A percentile compares a stretch with the other conserved stretches of the same genome.
These are phyloP conservation scores for Monilinia polystroma DNA, from an alignment of 2,329 filamentous ascomycete genomes.

Conservation along the genomic window DNA sequence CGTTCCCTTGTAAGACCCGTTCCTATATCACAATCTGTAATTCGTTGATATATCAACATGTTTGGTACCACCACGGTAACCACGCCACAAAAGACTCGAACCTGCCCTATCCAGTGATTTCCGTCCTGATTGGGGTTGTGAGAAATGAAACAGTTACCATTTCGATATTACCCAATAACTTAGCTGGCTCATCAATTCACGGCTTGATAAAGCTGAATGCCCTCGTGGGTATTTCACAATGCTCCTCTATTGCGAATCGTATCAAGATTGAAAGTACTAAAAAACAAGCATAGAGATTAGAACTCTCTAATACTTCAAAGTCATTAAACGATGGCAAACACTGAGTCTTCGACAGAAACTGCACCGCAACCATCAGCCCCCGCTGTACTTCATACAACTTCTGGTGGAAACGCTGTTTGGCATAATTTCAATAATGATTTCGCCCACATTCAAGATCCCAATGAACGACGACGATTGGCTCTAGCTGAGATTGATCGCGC, in stretches of 20 bases:
- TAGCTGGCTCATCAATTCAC: conserved; percentile 8
- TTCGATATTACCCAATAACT: conserved; percentile 2
- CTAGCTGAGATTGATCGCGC: conserved; percentile 81
- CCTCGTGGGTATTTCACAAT: conserved; percentile 2
- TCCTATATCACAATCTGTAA: neutral
- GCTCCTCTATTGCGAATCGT: neutral
- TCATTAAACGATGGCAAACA: neutral
- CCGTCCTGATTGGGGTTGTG: neutral
- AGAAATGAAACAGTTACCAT: neutral
- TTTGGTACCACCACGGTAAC: neutral
- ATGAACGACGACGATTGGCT: conserved; percentile 75
- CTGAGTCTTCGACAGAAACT: conserved; percentile 4
- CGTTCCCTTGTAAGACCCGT: neutral
- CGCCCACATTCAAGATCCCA: conserved; percentile 63
- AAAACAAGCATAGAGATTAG: conserved; percentile 7
- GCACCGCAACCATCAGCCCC: conserved; percentile 16
- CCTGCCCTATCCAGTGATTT: conserved; percentile 5
- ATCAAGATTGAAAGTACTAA: conserved; percentile 5
- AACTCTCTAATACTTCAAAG: neutral
- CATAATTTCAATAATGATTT: conserved; percentile 79
- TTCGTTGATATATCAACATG: conserved; percentile 16
- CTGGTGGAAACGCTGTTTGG: conserved; percentile 68
- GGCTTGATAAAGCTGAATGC: conserved; percentile 16
- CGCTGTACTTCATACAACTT: conserved; percentile 43
- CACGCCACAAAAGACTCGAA: neutral